Conservation (phyloP, 768 basidiomycete genomes). For the Goffeauzyma gilvescens region DNA sequence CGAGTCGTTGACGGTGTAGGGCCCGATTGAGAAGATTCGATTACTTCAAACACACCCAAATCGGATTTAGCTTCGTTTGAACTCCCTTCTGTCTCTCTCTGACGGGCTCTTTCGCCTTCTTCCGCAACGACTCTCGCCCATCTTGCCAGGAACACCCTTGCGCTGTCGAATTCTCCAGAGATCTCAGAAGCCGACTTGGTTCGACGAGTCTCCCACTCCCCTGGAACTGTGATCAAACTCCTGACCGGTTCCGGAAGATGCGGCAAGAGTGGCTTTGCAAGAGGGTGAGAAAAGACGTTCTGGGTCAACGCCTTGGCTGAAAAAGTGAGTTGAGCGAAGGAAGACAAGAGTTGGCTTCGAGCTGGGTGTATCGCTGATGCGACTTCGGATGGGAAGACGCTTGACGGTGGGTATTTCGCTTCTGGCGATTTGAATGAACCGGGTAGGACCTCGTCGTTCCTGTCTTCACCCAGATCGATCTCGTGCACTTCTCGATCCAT, state of each 20-base stretch:
- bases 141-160: slow-evolving; percentile 80
- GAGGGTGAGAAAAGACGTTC: slow-evolving; percentile 81
- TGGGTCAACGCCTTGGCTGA: slow-evolving; percentile 85
- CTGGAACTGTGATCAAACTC: slow-evolving; percentile 70
- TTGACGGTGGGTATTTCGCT: slow-evolving; percentile 56
- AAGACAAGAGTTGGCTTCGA: slow-evolving; percentile 70
- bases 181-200: no score
- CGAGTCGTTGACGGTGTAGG: slow-evolving; percentile 67
- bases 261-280: slow-evolving; percentile 87
- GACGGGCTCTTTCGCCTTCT: slow-evolving; percentile 62
- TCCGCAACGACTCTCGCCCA: slow-evolving; percentile 92
- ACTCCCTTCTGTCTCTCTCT: slow-evolving; percentile 43
- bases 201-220: slow-evolving; percentile 44
- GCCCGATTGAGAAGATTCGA: slow-evolving; percentile 2
- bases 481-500: slow-evolving; percentile 85
- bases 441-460: slow-evolving; percentile 5
- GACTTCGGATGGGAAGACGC: slow-evolving; percentile 44
- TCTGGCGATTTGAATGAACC: slow-evolving; percentile 24
- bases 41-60: slow-evolving; percentile 59
- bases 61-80: slow-evolving; percentile 35
- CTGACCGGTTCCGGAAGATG: slow-evolving; percentile 87
- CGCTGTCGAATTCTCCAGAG: slow-evolving; percentile 89
- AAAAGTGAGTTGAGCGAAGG: slow-evolving; percentile 82
- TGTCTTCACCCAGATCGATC: slow-evolving; percentile 29
- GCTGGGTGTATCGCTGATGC: slow-evolving; percentile 34